These are phyloP conservation scores for Kwoniella shandongensis DNA, from an alignment of 768 basidiomycete species.

Conservation along the genomic window DNA sequence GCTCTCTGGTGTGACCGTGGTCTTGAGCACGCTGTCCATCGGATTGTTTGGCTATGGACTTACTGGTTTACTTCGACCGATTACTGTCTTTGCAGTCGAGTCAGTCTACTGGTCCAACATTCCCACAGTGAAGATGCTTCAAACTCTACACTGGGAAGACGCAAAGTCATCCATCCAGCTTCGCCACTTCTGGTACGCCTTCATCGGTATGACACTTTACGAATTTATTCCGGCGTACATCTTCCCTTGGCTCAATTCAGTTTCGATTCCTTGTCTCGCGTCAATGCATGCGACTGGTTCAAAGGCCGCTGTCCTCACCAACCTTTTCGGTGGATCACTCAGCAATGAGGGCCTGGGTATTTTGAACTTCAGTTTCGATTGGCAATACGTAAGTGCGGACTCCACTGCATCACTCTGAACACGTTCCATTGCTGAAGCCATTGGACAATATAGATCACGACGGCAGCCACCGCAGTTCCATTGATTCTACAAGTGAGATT, in stretches of 20 bases:
- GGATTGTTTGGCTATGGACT: conserved; percentile 60
- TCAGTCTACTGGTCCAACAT: conserved; percentile 27
- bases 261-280: conserved; percentile 16
- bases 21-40: conserved; percentile 59
- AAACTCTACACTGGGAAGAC: conserved; percentile 29
- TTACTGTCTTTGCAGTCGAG: conserved; percentile 58
- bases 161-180: conserved; percentile 11
- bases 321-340: conserved; percentile 13
- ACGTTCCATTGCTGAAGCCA: background rate
- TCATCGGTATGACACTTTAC: conserved; percentile 23
- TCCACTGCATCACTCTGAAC: background rate
- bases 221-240: conserved; percentile 41
- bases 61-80: conserved; percentile 62
- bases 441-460: conserved; percentile 21
- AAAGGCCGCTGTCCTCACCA: conserved; percentile 3
- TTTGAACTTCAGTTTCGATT: conserved; percentile 12
- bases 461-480: conserved; percentile 1
- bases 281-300: conserved; percentile 7
- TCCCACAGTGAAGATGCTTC: conserved; percentile 22
- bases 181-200: conserved; percentile 10
- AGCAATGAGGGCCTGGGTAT: conserved; percentile 19
- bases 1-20: conserved; percentile 61
- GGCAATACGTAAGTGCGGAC: conserved; percentile 19
- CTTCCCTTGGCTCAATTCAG: conserved; percentile 17
- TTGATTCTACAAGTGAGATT: conserved; percentile 52